These are phyloP conservation scores for Terana coerulea DNA, from an alignment of 768 basidiomycete species.

Conservation along the genomic window DNA sequence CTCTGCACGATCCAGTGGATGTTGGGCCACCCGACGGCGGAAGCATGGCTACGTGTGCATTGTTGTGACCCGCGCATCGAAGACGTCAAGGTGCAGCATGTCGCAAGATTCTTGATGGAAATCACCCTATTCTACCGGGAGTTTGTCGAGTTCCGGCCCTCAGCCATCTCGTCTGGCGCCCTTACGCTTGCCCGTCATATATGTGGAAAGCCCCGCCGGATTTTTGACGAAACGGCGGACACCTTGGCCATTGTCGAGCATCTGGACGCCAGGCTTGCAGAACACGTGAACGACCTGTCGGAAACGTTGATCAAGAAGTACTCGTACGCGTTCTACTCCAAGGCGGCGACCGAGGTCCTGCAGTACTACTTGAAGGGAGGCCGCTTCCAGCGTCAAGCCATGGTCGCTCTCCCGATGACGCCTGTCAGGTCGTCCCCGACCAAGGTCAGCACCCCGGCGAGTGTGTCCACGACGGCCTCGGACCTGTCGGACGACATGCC, in stretches of 20 bases:
- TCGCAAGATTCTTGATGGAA: conserved; percentile 98
- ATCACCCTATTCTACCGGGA: conserved; percentile 98
- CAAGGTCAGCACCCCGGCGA: conserved; percentile 66
- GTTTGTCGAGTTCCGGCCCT: conserved; percentile 82
- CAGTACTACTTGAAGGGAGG: conserved; percentile 92
- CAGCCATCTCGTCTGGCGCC: conserved; percentile 85
- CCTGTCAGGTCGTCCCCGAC: conserved; percentile 48
- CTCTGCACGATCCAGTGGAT: conserved; percentile 95
- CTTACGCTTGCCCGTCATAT: conserved; percentile 87
- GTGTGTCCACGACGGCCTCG: conserved; percentile 67
- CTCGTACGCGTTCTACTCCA: conserved; percentile 94
- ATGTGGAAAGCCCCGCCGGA: conserved; percentile 72
- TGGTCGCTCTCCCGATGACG: conserved; percentile 59
- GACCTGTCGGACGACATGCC: conserved; percentile 84
- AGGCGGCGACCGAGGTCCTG: conserved; percentile 89
- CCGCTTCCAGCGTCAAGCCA: conserved; percentile 53
- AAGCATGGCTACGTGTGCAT: conserved; percentile 90
- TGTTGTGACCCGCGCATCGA: conserved; percentile 74
- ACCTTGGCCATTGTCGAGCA: conserved; percentile 80
- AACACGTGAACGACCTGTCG: conserved; percentile 88
- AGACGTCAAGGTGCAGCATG: conserved; percentile 88
- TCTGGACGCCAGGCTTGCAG: conserved; percentile 82
- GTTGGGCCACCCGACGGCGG: conserved; percentile 95
- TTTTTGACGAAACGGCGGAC: conserved; percentile 83
- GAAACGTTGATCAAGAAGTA: conserved; percentile 98